Evolutionary conservation across 2,329 filamentous ascomycete genomes (phyloP), one percentile per base, ranked within the genome.

Genomic region (Nigrospora sphaerica): DNA sequence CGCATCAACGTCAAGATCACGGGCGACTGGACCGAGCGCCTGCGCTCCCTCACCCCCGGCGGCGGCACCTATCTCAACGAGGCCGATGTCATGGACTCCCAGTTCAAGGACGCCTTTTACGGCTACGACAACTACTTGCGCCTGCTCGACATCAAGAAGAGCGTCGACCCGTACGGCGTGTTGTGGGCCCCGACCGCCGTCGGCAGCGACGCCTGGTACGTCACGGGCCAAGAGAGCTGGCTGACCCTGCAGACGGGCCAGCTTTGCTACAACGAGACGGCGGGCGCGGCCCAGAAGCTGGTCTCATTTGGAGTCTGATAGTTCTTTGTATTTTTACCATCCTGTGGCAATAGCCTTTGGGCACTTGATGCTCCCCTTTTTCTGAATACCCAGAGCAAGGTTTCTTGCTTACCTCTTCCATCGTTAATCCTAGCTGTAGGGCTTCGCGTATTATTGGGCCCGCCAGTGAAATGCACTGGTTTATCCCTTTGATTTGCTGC

Each of bases 11-110:
- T 55, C 31, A 55, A 54, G 45, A 62, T 59, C 16, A 35, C 42
- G 32, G 23, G 56, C 40, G 59, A 59, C 39, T 55, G 58, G 39
- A 56, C 55, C 28, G 46, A 57, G 46, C 53, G 52, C 11, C 54
- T 59, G 39, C 56, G 60, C n/a, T 12, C 18, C 13, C 42, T 49
- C 31, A 49, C 44, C 6, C 47, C 44, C 2, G 48, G 48, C 12
- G 36, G 36, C 32, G 48, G 48, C 18, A 38, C 41, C 16, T 50
- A 50, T 42, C 36, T 44, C 23, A 47, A 44, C 42, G 48, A 50
- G 45, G 48, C 37, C 19, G 48, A 50, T 17, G 38, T 45, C 38
- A 39, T 45, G 41, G 45, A 50, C 23, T 45, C 48, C 33, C 10
- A 45, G 42, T 47, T 39, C 38, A 16, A 42, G 23, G 36, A 43